Percentiles rank a stretch among this genome's conserved stretches.
These are phyloP conservation scores for Limtongia smithiae DNA, from an alignment of 805 yeast genomes.

Conservation along the genomic window DNA sequence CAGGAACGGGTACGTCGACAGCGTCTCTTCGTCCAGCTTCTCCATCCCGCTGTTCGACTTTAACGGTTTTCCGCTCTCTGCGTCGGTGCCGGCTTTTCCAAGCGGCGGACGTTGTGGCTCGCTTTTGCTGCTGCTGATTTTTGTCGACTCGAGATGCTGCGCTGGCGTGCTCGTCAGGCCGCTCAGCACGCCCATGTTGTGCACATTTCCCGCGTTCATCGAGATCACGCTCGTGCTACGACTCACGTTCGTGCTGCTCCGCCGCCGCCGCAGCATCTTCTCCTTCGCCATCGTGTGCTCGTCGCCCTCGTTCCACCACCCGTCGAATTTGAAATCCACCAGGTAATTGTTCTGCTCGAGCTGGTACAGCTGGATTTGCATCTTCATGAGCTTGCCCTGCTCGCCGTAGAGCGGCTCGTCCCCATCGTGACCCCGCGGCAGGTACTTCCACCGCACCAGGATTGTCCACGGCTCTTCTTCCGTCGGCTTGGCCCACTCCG, in stretches of 20 bases:
- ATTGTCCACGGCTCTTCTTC: conserved; percentile 87
- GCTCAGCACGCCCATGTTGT: conserved; percentile 21
- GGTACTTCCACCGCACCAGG: conserved; percentile 87
- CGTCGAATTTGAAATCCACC: conserved; percentile 96
- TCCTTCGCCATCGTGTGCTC: conserved; percentile 27
- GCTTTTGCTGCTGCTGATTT: conserved; percentile 5
- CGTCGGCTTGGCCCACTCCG: conserved; percentile 94
- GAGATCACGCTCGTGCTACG: conserved; percentile 22
- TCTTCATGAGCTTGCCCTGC: conserved; percentile 62
- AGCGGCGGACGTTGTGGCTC: no score
- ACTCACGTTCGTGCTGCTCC: conserved; percentile 14
- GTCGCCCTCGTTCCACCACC: conserved; percentile 66
- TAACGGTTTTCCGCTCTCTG: not conserved
- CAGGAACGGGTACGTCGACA: conserved; percentile 91
- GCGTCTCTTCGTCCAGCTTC: conserved; percentile 65
- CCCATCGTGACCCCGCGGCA: conserved; percentile 36
- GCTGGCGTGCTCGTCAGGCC: conserved; percentile 9
- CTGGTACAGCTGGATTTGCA: conserved; percentile 95
- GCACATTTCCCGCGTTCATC: conserved; percentile 21
- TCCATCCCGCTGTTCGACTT: not conserved
- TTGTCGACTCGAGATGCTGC: not conserved
- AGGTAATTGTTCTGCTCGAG: conserved; percentile 92
- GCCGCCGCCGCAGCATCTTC: conserved; percentile 22
- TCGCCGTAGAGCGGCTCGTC: conserved; percentile 27
- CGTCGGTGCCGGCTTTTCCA: not conserved